Percentiles rank a stretch among this genome's conserved stretches.
These are phyloP conservation scores for Tillandsia fasciculata DNA, from an alignment of 176 grass and related monocot species.

Conservation along the genomic window DNA sequence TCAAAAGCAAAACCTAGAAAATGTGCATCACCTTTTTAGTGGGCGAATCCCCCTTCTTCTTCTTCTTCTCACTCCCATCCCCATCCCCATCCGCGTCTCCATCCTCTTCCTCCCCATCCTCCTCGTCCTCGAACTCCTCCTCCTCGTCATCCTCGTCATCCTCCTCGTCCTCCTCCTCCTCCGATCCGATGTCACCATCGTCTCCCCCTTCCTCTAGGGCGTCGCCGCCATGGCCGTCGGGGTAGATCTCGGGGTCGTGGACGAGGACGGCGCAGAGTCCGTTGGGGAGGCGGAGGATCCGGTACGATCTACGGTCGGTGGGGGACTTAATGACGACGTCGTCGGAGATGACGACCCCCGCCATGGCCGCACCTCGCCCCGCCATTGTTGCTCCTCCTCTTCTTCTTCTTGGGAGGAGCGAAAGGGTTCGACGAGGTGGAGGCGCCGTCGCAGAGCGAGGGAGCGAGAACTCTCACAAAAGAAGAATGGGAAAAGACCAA, in stretches of 20 bases:
- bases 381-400: not conserved
- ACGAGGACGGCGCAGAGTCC: constrained; percentile 63
- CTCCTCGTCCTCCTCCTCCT: constrained; percentile 19
- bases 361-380: not conserved
- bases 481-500: too few relatives aligned
- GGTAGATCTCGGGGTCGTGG: constrained; percentile 87
- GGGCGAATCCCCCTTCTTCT: constrained; percentile 32
- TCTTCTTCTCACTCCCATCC: constrained; percentile 41
- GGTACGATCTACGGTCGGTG: constrained; percentile 63
- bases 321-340: constrained; percentile 71
- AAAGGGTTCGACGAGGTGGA: too few relatives aligned
- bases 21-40: constrained; percentile 58
- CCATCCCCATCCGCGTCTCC: constrained; percentile 20
- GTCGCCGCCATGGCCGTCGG: constrained; percentile 24
- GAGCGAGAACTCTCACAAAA: too few relatives aligned
- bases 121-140: constrained; percentile 24
- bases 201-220: constrained; percentile 18
- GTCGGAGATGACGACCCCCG: constrained; percentile 11
- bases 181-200: constrained; percentile 2
- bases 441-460: too few relatives aligned
- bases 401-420: not conserved
- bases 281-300: constrained; percentile 64
- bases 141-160: constrained; percentile 20
- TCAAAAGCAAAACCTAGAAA: not conserved
- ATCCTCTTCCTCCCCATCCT: constrained; percentile 13